These are phyloP conservation scores for Trichoderma gracile DNA, from an alignment of 2,329 filamentous ascomycete species.

Conservation along the genomic window DNA sequence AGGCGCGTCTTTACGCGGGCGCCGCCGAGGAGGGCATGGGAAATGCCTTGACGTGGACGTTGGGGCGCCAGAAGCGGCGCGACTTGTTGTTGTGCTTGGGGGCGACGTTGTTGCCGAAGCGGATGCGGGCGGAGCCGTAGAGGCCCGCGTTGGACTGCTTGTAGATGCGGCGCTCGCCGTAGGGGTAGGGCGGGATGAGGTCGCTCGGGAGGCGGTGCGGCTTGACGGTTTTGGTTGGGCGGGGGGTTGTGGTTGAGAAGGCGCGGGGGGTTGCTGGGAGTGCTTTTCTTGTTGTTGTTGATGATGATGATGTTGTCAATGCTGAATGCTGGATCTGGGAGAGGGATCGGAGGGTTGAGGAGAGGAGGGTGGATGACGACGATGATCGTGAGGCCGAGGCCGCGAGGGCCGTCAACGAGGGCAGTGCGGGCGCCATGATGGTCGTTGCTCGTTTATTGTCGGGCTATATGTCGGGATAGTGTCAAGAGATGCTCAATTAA, in stretches of 20 bases:
- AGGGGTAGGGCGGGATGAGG: constrained; percentile 68
- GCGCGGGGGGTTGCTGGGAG: constrained; percentile 23
- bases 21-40: constrained; percentile 63
- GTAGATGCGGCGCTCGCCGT: constrained; percentile 68
- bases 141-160: constrained; percentile 79
- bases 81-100: constrained; percentile 69
- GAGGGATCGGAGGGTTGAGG: constrained; percentile 19
- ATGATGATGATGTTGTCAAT: no score
- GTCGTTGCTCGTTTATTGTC: neutral
- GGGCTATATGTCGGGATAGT: neutral
- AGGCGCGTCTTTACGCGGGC: constrained; percentile 67
- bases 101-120: constrained; percentile 78
- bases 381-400: constrained; percentile 19
- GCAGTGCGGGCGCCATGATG: constrained; percentile 11
- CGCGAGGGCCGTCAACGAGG: constrained; percentile 21
- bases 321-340: neutral
- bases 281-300: neutral
- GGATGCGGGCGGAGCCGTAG: constrained; percentile 69
- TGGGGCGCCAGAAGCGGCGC: constrained; percentile 72
- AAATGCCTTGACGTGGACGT: constrained; percentile 68
- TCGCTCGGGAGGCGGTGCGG: constrained; percentile 48
- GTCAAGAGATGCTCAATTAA: neutral
- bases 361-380: constrained; percentile 11
- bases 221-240: constrained; percentile 45
- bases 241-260: constrained; percentile 43